A percentile compares a stretch with the other conserved stretches of the same genome.
These are phyloP conservation scores for Geranium brycei DNA, from an alignment of 345 rosid species.

Conservation along the genomic window DNA sequence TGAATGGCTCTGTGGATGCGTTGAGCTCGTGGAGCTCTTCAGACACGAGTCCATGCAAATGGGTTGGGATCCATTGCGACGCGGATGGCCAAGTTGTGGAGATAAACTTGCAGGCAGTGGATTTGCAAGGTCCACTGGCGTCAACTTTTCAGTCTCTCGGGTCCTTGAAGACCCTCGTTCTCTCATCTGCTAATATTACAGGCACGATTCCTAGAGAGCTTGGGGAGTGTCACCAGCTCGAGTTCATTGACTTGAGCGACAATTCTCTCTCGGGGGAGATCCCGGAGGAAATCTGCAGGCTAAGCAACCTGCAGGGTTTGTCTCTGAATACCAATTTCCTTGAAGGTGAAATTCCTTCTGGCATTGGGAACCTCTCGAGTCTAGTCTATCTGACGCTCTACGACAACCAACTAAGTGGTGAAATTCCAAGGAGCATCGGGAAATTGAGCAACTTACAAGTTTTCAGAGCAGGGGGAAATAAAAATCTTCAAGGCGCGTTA, in stretches of 20 bases:
- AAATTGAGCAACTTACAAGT: conserved; percentile 16
- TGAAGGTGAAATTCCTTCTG: conserved; percentile 11
- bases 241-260: conserved; percentile 10
- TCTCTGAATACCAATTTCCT: conserved; percentile 14
- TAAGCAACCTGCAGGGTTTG: conserved; percentile 11
- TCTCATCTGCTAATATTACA: conserved; percentile 12
- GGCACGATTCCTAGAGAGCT: conserved; percentile 14
- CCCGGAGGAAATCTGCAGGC: conserved; percentile 10
- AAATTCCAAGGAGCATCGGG: conserved; percentile 15
- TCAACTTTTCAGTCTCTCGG: conserved; percentile 10
- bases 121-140: conserved; percentile 13
- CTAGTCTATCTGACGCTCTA: conserved; percentile 14
- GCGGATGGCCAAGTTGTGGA: conserved; percentile 8
- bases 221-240: conserved; percentile 10
- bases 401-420: conserved; percentile 12
- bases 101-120: conserved; percentile 9
- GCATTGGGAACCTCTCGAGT: conserved; percentile 14
- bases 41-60: conserved; percentile 10
- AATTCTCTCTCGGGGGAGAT: conserved; percentile 13
- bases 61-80: conserved; percentile 15
- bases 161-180: conserved; percentile 13
- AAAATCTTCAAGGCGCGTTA: conserved; percentile 29
- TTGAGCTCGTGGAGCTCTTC: conserved; percentile 11
- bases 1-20: conserved; percentile 10
- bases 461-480: conserved; percentile 36